Conservation (phyloP, 139 green algal genomes). For the Astrephomene gubernaculifera region DNA sequence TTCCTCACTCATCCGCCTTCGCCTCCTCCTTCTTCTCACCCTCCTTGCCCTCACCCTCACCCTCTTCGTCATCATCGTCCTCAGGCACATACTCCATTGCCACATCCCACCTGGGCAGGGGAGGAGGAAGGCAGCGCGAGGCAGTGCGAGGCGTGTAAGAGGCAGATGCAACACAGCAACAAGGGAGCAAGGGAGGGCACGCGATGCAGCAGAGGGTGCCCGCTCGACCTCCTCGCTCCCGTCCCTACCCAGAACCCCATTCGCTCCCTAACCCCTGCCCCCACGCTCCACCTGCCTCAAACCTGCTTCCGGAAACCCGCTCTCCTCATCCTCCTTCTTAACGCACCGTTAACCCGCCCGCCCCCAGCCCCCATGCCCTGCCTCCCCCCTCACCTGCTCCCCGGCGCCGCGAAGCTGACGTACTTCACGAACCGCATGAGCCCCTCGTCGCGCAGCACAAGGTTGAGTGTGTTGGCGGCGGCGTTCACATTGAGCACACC, state of each 20-base stretch:
- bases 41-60: constrained; percentile 11
- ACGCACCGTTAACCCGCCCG: neutral
- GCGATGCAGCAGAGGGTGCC: constrained; percentile 35
- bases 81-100: constrained; percentile 71
- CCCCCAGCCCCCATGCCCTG: neutral
- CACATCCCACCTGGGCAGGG: constrained; percentile 77
- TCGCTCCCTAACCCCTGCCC: neutral
- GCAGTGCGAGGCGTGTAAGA: no score
- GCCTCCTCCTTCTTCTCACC: neutral
- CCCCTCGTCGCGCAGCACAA: constrained; percentile 85
- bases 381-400: constrained; percentile 34
- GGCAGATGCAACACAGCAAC: no score
- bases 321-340: neutral
- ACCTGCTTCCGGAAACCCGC: neutral
- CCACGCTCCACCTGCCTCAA: neutral
- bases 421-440: constrained; percentile 92
- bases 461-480: constrained; percentile 82
- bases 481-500: constrained; percentile 86
- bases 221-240: neutral
- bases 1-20: neutral
- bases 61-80: constrained; percentile 54
- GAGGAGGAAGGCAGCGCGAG: no score
- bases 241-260: neutral
- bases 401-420: constrained; percentile 52
- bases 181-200: constrained; percentile 1